Conservation (phyloP, 768 basidiomycete genomes). For the Boletus coccyginus region DNA sequence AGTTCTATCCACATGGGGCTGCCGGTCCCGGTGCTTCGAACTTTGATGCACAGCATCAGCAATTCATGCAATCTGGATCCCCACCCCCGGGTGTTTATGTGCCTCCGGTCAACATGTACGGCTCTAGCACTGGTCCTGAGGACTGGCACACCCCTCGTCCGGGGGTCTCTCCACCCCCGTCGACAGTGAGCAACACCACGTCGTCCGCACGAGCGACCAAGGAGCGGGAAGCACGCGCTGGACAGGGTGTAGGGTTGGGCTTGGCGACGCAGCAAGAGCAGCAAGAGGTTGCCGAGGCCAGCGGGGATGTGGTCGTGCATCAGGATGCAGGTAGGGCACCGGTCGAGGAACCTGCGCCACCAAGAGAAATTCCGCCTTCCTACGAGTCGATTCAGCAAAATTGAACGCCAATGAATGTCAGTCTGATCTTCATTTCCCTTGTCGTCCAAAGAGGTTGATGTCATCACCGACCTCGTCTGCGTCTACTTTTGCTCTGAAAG, state of each 20-base stretch:
- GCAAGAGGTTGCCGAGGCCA: slow-evolving; percentile 19
- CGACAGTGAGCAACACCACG: slow-evolving; percentile 18
- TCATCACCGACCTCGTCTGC: background rate
- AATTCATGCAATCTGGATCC: background rate
- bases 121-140: slow-evolving; percentile 6
- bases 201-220: slow-evolving; percentile 14
- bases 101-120: slow-evolving; percentile 9
- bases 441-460: background rate
- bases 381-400: slow-evolving; percentile 28
- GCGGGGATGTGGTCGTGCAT: slow-evolving; percentile 26
- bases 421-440: background rate
- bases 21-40: background rate
- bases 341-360: slow-evolving; percentile 13
- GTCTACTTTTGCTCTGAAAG: background rate
- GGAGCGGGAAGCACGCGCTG: slow-evolving; percentile 24
- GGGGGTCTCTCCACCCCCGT: slow-evolving; percentile 20
- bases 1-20: slow-evolving; percentile 7
- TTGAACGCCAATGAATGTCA: background rate
- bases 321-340: slow-evolving; percentile 27
- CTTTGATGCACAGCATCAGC: slow-evolving; percentile 8
- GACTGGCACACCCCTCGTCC: slow-evolving; percentile 23
- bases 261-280: slow-evolving; percentile 25
- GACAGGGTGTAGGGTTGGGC: slow-evolving; percentile 12
- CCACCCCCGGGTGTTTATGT: slow-evolving; percentile 2
- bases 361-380: slow-evolving; percentile 28